phyloP scores from a whole-genome alignment of 352 stramenopile species.

The Phytopythium kandeliae region DNA sequence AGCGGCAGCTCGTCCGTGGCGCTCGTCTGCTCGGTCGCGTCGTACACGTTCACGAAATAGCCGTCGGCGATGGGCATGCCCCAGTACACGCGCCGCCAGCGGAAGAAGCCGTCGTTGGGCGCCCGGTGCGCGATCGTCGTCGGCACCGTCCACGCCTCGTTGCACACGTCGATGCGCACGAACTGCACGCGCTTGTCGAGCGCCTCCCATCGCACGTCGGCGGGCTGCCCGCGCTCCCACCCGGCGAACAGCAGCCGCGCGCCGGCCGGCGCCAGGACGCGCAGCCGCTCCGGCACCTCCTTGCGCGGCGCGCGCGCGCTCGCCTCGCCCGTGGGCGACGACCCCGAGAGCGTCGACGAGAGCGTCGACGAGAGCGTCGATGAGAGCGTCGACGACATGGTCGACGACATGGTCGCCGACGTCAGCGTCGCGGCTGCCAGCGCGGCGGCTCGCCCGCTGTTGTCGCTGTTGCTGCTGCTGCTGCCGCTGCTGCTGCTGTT shows the following conservation, averaged over 20 bases:
- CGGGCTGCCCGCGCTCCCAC: constrained; percentile 74
- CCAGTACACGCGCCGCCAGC: constrained; percentile 80
- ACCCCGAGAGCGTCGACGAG: no score
- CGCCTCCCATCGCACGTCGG: constrained; percentile 74
- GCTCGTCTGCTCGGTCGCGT: constrained; percentile 48
- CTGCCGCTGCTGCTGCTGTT: constrained; percentile 19
- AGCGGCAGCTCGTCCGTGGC: constrained; percentile 33
- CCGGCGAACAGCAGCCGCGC: constrained; percentile 42
- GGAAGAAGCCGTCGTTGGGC: constrained; percentile 61
- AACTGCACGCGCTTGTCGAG: constrained; percentile 59
- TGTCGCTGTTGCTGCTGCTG: constrained; percentile 8
- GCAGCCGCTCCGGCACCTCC: constrained; percentile 28
- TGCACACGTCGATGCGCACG: constrained; percentile 85
- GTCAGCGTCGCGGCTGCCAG: no score
- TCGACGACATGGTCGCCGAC: constrained; percentile 8
- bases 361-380: no score
- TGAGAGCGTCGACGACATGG: constrained; percentile 11
- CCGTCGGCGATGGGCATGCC: constrained; percentile 79
- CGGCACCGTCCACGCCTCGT: constrained; percentile 72
- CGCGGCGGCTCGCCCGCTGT: no score
- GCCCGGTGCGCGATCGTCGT: constrained; percentile 68
- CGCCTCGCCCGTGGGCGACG: constrained; percentile 4
- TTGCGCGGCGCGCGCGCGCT: constrained; percentile 14
- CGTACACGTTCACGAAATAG: constrained; percentile 89
- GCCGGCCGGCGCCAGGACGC: constrained; percentile 43